These are phyloP conservation scores for Dothideomycetes sp. DNA, from an alignment of 2,329 filamentous ascomycete species.

Conservation along the genomic window DNA sequence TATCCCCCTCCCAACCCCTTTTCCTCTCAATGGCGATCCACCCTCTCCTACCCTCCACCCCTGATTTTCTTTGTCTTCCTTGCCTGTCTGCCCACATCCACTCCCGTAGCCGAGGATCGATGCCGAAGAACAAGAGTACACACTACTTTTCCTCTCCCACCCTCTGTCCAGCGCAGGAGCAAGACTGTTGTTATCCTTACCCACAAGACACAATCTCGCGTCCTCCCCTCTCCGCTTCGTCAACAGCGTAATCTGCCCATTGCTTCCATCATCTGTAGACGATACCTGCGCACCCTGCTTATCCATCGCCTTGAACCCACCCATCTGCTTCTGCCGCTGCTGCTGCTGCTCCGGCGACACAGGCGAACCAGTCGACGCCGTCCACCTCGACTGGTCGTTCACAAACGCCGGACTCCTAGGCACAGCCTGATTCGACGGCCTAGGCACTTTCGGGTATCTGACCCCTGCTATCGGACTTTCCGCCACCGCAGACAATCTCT, in stretches of 20 bases:
- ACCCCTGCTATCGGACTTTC: slow-evolving; percentile 33
- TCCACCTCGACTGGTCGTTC: background rate
- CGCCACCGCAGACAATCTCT: slow-evolving; percentile 30
- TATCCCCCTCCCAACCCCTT: slow-evolving; percentile 12
- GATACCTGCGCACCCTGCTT: too few species aligned
- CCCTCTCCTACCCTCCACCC: slow-evolving; percentile 8
- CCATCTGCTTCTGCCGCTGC: too few species aligned
- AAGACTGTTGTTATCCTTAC: too few species aligned
- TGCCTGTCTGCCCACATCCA: too few species aligned
- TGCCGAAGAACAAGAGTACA: too few species aligned
- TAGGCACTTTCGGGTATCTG: slow-evolving; percentile 37
- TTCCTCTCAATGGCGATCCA: slow-evolving; percentile 19
- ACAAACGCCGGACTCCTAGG: slow-evolving; percentile 24
- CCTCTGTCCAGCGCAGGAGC: too few species aligned
- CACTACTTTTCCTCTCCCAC: too few species aligned
- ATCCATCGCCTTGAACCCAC: too few species aligned
- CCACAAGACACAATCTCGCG: background rate
- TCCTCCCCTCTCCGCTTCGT: slow-evolving; percentile 3
- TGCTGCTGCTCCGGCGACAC: background rate
- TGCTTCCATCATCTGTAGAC: too few species aligned
- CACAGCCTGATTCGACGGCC: slow-evolving; percentile 34
- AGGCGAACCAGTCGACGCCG: slow-evolving; percentile 7
- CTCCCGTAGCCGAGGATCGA: too few species aligned
- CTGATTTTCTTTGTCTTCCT: too few species aligned
- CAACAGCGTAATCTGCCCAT: background rate